Base-by-base conservation (phyloP, 2,329 filamentous ascomycete species). In the Xylariaceae sp. region DNA sequence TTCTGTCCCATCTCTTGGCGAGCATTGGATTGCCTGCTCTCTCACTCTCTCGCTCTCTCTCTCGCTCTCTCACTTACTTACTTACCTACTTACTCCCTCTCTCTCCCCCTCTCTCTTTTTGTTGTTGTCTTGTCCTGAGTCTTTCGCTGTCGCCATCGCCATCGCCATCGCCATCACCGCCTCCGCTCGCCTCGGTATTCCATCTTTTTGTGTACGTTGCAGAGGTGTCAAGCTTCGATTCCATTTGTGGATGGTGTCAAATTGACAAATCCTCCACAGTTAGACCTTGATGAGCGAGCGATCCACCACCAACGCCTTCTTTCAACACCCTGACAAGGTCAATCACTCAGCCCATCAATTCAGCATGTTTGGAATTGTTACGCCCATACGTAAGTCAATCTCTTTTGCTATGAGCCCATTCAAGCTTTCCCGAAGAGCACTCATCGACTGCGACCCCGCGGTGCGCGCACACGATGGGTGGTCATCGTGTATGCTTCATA, bases 321-420 rank as follows among this genome's bases (percentile, higher is more conserved):
- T 19, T 43, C 32, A 50, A 53, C 50, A 30, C 37, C n/a, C 42
- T 32, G n/a, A 57, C 58, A 45, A 54, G 51, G 53, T 57, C 9
- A 42, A 42, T 11, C 46, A 45, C 12, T 47, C 57, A 53, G 19
- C 19, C 19, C 19, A 19, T 19, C 19, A 19, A 19, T 19, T 9
- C 32, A 58, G 35, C 47, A 69, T 69, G 67, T 67, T 68, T 56
- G 60, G 64, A 32, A 62, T 61, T 7, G 56, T 68, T 54, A 59
- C 60, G 49, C 62, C 55, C 57, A 51, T 69, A 29, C 56, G 67
- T 69, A 67, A 68, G 67, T 67, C 34, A 8, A 48, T 37, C 54
- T 37, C 8, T 53, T 44, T 48, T 8, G 2, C 31, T 34, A 19
- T 43, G 30, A 34, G 30, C 19, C 30, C 37, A 8, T 19, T 40